Evolutionary conservation across 2,329 filamentous ascomycete genomes (phyloP).

Genomic region (Alternaria viburni): DNA sequence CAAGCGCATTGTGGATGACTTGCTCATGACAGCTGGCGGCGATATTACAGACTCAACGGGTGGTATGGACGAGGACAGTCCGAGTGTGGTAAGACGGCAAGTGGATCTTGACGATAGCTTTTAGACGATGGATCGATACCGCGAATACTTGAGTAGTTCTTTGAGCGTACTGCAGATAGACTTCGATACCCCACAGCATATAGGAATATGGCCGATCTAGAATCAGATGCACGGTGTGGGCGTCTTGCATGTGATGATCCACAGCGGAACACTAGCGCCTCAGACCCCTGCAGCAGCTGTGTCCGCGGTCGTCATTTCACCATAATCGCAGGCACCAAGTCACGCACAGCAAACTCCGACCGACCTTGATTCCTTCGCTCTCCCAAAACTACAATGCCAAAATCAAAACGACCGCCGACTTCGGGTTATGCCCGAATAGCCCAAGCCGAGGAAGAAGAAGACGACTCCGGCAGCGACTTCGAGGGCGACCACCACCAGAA

Average conservation of each 20-base stretch:
- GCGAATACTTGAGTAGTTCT: neutral
- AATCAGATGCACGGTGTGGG: conserved; percentile 7
- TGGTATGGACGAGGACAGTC: conserved; percentile 54
- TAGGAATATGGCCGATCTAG: conserved; percentile 1
- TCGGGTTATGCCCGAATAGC: conserved; percentile 60
- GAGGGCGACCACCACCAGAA: conserved; percentile 49
- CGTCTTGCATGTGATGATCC: conserved; percentile 12
- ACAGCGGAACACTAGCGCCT: conserved; percentile 19
- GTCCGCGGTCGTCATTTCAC: conserved; percentile 30
- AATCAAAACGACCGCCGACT: conserved; percentile 49
- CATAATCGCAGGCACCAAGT: conserved; percentile 21
- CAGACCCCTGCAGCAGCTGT: conserved; percentile 24
- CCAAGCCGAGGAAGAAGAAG: conserved; percentile 59
- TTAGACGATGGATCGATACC: conserved; percentile 21
- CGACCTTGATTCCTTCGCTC: conserved; percentile 7
- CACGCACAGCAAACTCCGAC: conserved; percentile 13
- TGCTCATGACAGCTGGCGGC: conserved; percentile 76
- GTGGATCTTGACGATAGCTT: conserved; percentile 58
- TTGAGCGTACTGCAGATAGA: neutral
- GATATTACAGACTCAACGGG: conserved; percentile 56
- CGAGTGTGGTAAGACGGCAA: conserved; percentile 55
- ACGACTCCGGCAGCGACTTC: conserved; percentile 47
- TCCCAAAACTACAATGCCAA: conserved; percentile 33
- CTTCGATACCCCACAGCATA: conserved; percentile 12
- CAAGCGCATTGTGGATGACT: conserved; percentile 79